These are phyloP conservation scores for Pseudocercospora macadamiae DNA, from an alignment of 2,329 filamentous ascomycete genomes.

Conservation along the genomic window DNA sequence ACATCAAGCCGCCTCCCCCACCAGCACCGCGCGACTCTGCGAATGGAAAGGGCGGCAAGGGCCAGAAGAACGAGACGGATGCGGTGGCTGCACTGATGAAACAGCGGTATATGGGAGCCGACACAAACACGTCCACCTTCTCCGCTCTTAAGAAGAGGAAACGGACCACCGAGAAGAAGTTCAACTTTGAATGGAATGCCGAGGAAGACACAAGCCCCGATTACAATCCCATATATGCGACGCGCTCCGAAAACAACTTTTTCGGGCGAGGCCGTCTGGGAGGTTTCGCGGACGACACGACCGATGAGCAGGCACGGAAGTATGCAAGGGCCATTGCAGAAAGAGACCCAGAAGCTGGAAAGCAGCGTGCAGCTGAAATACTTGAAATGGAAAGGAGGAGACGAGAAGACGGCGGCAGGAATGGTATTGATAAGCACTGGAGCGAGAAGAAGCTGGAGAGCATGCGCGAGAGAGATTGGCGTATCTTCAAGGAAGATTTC, in stretches of 20 bases:
- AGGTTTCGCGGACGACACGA: slow-evolving; percentile 64
- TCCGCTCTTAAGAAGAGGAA: slow-evolving; percentile 95
- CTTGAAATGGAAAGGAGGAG: slow-evolving; percentile 82
- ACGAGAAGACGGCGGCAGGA: slow-evolving; percentile 71
- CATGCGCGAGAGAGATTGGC: slow-evolving; percentile 98
- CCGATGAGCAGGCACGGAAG: slow-evolving; percentile 53
- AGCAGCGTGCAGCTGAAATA: slow-evolving; percentile 74
- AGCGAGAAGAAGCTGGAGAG: slow-evolving; percentile 87
- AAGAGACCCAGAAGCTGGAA: slow-evolving; percentile 75
- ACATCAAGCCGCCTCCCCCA: slow-evolving; percentile 56
- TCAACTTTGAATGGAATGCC: slow-evolving; percentile 97
- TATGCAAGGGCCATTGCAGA: slow-evolving; percentile 72
- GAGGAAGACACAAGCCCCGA: slow-evolving; percentile 89
- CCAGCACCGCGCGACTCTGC: slow-evolving; percentile 48
- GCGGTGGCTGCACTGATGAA: slow-evolving; percentile 75
- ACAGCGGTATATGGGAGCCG: slow-evolving; percentile 87
- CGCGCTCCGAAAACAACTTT: slow-evolving; percentile 68
- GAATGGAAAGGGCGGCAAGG: slow-evolving; percentile 38
- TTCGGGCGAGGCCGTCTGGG: slow-evolving; percentile 69
- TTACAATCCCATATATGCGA: slow-evolving; percentile 79
- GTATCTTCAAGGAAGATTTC: slow-evolving; percentile 99
- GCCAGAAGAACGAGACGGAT: slow-evolving; percentile 56
- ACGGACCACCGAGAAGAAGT: slow-evolving; percentile 92
- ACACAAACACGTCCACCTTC: slow-evolving; percentile 84
- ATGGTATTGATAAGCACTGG: slow-evolving; percentile 89